Evolutionary conservation across 192 early-diverging fungal species (phyloP), one percentile per base, ranked within the genome.

Genomic region (Mortierella alpina): DNA sequence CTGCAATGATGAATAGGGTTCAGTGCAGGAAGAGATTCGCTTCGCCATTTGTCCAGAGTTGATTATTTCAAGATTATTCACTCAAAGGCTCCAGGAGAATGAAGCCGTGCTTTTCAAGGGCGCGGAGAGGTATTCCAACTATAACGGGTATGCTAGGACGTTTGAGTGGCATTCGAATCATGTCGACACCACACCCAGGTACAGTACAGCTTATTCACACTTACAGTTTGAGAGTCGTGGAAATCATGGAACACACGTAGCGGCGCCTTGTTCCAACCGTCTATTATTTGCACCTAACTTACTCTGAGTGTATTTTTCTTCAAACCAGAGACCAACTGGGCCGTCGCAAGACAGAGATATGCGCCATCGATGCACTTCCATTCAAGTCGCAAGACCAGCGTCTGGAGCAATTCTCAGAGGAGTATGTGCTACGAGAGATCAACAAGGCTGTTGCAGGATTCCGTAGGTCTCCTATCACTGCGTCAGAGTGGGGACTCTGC

Each of bases 1-100:
- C 6, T 53, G 39, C 7, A 9, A 49, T 6, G 17, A 2, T 44
- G 6, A 42, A 53, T 61, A 78, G 75, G 77, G 77, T 6, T 64
- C 77, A 13, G 77, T 80, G 14, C 77, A 80, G 40, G 77, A 80
- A 63, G 77, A 80, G 54, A 80, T 80, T 55, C 69, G 69, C 12
- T 80, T 80, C 40, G 58, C 20, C 22, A 72, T 80, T 7, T 80
- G 77, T 18, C 77, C 77, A 48, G 77, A 80, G 55, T 40, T 80
- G 53, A 80, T 80, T 31, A 49, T 72, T n/a, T 72, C 77, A 12
- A 63, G 77, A 41, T 31, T 80, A 42, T 80, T 80, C 55, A 68
- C 66, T 14, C 59, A 68, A 44, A 48, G 41, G 7, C 60, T 80
- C 7, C 59, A 72, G 47, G 59, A 63, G 6, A 80, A 80, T 8